Evolutionary conservation across 2,329 filamentous ascomycete genomes (phyloP).

Genomic region (Helicocarpus griseus): DNA sequence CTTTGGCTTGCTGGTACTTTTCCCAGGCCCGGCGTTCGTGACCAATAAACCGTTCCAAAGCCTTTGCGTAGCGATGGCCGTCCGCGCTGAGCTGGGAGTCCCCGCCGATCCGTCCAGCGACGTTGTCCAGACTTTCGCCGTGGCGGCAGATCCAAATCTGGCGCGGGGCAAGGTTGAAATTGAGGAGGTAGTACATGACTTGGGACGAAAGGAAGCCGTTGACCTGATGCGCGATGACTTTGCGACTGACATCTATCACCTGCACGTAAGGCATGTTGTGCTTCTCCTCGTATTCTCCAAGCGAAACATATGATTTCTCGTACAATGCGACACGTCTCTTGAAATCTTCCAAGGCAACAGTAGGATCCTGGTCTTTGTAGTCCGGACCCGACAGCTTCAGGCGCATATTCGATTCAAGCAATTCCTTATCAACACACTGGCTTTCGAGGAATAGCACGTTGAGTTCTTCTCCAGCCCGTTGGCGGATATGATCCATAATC

Average conservation of each 20-base stretch:
- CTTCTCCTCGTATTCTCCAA: constrained; percentile 84
- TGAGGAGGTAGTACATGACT: constrained; percentile 88
- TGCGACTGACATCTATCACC: constrained; percentile 95
- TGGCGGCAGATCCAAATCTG: constrained; percentile 98
- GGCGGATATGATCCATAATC: constrained; percentile 72
- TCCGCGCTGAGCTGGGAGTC: constrained; percentile 76
- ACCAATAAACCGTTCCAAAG: constrained; percentile 75
- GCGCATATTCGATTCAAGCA: constrained; percentile 94
- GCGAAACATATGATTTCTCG: constrained; percentile 82
- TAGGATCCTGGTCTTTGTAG: constrained; percentile 87
- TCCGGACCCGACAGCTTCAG: constrained; percentile 92
- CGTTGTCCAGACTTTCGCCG: constrained; percentile 82
- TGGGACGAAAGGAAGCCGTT: constrained; percentile 86
- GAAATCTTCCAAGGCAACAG: constrained; percentile 78
- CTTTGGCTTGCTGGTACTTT: constrained; percentile 67
- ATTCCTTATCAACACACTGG: constrained; percentile 72
- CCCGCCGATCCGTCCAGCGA: constrained; percentile 79
- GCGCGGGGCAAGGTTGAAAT: constrained; percentile 89
- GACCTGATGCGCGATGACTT: constrained; percentile 82
- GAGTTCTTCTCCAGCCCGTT: constrained; percentile 70
- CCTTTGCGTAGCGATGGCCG: constrained; percentile 67
- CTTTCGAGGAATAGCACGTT: constrained; percentile 94
- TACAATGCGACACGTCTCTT: constrained; percentile 86
- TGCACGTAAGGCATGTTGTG: constrained; percentile 90
- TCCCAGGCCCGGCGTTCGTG: constrained; percentile 74